Percentiles rank a stretch among this genome's conserved stretches.
Conservation (phyloP, 164 flowering plant genomes). For the Annona cherimola region DNA sequence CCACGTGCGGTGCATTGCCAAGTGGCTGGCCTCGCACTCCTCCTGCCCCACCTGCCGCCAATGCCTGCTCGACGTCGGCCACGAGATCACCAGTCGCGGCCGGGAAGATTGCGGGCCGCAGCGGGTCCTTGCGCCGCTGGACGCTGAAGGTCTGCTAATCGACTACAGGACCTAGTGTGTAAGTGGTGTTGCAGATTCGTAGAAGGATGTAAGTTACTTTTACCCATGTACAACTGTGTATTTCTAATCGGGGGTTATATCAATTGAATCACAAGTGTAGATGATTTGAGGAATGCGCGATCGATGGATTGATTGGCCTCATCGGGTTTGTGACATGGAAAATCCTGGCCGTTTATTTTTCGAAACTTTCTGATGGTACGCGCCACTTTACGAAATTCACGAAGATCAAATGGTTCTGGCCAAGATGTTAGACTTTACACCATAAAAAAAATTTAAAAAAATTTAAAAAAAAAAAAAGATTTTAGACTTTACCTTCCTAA, state of each 20-base stretch:
- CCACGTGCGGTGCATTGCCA: conserved; percentile 76
- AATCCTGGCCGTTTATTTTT: background rate
- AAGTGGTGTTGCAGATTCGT: background rate
- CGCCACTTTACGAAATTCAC: background rate
- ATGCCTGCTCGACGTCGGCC: conserved; percentile 50
- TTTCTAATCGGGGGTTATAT: no score
- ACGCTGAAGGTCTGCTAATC: conserved; percentile 57
- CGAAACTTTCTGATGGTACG: background rate
- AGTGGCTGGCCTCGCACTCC: conserved; percentile 72
- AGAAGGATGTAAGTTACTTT: background rate
- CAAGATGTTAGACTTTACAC: no score
- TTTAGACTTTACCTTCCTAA: no score
- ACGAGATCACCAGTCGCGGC: conserved; percentile 32
- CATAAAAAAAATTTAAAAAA: no score
- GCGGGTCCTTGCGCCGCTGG: conserved; percentile 41
- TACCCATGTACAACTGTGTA: no score
- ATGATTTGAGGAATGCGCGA: no score
- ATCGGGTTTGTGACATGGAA: background rate
- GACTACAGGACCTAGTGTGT: conserved; percentile 19
- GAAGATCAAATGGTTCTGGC: background rate
- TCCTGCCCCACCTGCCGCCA: conserved; percentile 88
- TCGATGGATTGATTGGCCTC: no score
- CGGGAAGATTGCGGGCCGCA: background rate
- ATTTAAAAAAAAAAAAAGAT: no score
- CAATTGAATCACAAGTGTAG: no score